A percentile compares a stretch with the other conserved stretches of the same genome.
Evolutionary conservation across 2,329 filamentous ascomycete species (phyloP).

Genomic region (Rhynchosporium graminicola): DNA sequence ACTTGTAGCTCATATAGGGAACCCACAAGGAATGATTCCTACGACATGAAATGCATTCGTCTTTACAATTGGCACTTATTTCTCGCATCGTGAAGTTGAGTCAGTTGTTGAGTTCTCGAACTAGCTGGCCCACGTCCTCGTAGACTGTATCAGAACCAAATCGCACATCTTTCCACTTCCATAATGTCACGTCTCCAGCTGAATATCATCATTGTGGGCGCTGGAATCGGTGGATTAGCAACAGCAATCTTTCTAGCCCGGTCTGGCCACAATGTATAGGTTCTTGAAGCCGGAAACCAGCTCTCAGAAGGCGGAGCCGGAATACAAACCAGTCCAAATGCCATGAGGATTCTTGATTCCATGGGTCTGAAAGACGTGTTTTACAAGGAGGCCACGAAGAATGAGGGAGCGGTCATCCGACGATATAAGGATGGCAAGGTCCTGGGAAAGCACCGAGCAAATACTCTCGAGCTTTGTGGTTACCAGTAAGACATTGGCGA

Average conservation of each 20-base stretch:
- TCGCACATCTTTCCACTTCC: neutral
- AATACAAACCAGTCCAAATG: conserved; percentile 20
- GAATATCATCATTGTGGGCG: conserved; percentile 24
- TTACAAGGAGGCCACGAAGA: conserved; percentile 14
- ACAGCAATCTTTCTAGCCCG: conserved; percentile 48
- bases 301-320: conserved; percentile 20
- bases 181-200: neutral
- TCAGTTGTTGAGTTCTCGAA: too few relatives aligned
- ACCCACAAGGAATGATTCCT: too few relatives aligned
- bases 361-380: conserved; percentile 13
- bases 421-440: conserved; percentile 17
- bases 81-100: too few relatives aligned
- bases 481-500: conserved; percentile 8
- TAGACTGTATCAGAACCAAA: neutral
- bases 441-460: conserved; percentile 11
- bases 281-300: conserved; percentile 14
- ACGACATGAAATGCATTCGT: too few relatives aligned
- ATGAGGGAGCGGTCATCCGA: conserved; percentile 4
- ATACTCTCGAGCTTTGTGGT: conserved; percentile 7
- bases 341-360: conserved; percentile 15
- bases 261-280: conserved; percentile 23
- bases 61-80: too few relatives aligned
- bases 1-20: too few relatives aligned
- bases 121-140: neutral
- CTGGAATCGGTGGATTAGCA: conserved; percentile 54